These are phyloP conservation scores for Solanum appendiculatum DNA, from an alignment of 257 asterid genomes.

Conservation along the genomic window DNA sequence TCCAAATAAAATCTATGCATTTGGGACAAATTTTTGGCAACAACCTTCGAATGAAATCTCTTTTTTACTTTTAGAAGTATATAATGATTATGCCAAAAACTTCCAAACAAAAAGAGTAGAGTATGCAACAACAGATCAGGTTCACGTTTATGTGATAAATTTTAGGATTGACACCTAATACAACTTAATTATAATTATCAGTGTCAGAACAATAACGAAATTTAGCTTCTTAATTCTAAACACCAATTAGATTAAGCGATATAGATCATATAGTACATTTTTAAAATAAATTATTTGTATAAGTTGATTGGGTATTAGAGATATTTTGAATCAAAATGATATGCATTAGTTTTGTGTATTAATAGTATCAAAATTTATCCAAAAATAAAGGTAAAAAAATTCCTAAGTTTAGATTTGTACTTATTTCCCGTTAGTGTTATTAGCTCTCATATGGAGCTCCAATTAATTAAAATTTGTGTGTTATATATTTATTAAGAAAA, in stretches of 20 bases:
- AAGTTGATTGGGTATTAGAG: not conserved
- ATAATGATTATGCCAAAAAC: not conserved
- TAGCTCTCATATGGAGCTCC: not conserved
- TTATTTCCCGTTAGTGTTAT: not conserved
- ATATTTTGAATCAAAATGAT: not conserved
- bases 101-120: not conserved
- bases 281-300: no score
- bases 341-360: no score
- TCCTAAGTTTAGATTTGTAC: not conserved
- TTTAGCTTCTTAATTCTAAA: not conserved
- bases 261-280: no score
- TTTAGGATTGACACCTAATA: not conserved
- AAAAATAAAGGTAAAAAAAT: not conserved
- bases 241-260: not conserved
- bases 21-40: no score
- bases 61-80: no score
- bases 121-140: not conserved
- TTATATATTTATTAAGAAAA: no score
- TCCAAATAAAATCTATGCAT: not conserved
- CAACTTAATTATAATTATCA: not conserved
- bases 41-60: no score
- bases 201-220: not conserved
- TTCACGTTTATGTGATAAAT: not conserved
- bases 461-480: not conserved
- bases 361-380: not conserved